Percentiles rank a stretch among this genome's conserved stretches.
phyloP scores from a whole-genome alignment of 306 rosid genomes.

The Trifolium pratense region DNA sequence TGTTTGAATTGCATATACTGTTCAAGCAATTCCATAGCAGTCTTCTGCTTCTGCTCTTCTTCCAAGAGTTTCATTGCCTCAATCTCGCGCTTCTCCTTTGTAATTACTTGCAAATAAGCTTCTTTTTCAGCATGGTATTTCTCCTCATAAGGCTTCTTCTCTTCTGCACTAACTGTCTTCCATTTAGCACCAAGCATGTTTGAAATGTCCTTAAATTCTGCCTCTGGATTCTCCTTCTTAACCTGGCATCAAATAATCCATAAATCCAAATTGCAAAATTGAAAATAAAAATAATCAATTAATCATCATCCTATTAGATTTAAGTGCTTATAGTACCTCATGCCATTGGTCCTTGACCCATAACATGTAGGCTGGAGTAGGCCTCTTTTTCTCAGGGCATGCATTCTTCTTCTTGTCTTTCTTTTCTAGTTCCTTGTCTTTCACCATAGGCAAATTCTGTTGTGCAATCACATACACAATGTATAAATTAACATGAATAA shows the following conservation, averaged over 20 bases:
- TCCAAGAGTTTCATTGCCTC: slow-evolving; percentile 91
- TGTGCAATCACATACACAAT: background rate
- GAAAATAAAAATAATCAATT: too few species aligned
- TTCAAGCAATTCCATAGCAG: slow-evolving; percentile 91
- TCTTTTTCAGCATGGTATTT: slow-evolving; percentile 76
- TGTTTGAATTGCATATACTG: slow-evolving; percentile 86
- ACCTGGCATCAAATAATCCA: slow-evolving; percentile 53
- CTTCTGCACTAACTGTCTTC: slow-evolving; percentile 74
- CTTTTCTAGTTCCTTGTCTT: slow-evolving; percentile 67
- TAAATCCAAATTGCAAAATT: background rate
- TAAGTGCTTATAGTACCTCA: slow-evolving; percentile 54
- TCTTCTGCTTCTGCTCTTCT: slow-evolving; percentile 84
- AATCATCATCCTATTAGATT: background rate
- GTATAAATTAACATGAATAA: background rate
- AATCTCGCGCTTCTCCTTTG: slow-evolving; percentile 79
- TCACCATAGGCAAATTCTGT: slow-evolving; percentile 66
- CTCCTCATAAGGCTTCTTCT: slow-evolving; percentile 87
- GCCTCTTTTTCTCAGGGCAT: slow-evolving; percentile 71
- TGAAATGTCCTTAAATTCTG: slow-evolving; percentile 78
- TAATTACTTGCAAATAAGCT: slow-evolving; percentile 62
- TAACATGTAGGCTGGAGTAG: slow-evolving; percentile 75
- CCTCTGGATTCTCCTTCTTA: slow-evolving; percentile 81
- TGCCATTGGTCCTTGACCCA: slow-evolving; percentile 94
- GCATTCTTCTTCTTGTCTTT: slow-evolving; percentile 68
- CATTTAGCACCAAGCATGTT: slow-evolving; percentile 84